Conservation (phyloP, 306 rosid genomes). For the Gynostemma pentaphyllum region DNA sequence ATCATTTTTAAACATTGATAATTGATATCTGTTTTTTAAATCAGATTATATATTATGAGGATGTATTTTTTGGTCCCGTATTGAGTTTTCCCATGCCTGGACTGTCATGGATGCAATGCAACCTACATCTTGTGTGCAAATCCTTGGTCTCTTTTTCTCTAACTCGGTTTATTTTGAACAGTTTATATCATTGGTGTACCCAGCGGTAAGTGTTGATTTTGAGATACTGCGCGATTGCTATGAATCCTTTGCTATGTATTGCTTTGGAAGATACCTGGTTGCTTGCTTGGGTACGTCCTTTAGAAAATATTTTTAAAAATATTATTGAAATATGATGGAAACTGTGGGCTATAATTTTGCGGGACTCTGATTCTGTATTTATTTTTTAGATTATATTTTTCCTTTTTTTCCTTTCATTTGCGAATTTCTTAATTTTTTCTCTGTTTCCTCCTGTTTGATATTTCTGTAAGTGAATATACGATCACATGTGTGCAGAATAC, state of each 20-base stretch:
- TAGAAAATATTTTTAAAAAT: not conserved
- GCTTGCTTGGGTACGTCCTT: slow-evolving; percentile 70
- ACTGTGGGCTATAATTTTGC: not conserved
- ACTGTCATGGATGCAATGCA: not conserved
- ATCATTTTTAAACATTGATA: not conserved
- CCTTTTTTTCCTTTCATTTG: not conserved
- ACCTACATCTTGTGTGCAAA: slow-evolving; percentile 7
- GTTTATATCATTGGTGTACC: slow-evolving; percentile 75
- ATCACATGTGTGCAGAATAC: too few species aligned
- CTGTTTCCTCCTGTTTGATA: not conserved
- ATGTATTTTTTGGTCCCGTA: not conserved
- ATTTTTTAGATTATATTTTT: not conserved
- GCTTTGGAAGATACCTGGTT: slow-evolving; percentile 96
- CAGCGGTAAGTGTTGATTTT: slow-evolving; percentile 73
- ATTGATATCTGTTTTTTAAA: not conserved
- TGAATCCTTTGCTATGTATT: slow-evolving; percentile 99
- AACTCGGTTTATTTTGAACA: slow-evolving; percentile 20
- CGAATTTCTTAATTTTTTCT: not conserved
- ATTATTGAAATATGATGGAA: not conserved
- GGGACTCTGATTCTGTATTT: not conserved
- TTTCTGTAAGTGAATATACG: too few species aligned
- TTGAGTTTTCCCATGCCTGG: not conserved
- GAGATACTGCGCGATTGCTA: slow-evolving; percentile 90
- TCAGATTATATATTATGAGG: not conserved
- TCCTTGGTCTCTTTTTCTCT: slow-evolving; percentile 3